Evolutionary conservation across 2,329 filamentous ascomycete genomes (phyloP).

Genomic region (Gnomoniopsis smithogilvyi): DNA sequence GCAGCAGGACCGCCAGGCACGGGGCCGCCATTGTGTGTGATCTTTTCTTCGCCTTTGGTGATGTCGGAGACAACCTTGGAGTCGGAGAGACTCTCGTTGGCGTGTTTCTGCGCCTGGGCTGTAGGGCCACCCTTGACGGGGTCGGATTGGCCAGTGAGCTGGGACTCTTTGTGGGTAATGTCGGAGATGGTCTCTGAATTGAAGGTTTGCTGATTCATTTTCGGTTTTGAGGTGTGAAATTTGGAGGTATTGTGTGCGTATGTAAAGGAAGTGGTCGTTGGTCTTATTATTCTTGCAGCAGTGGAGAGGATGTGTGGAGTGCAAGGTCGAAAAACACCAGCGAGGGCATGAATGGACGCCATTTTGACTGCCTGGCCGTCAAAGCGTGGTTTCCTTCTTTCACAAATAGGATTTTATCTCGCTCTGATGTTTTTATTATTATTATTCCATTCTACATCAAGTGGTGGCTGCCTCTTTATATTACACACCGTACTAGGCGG

Average conservation of each 20-base stretch:
- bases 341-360: not conserved
- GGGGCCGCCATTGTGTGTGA: slow-evolving; percentile 29
- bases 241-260: not conserved
- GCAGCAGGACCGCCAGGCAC: slow-evolving; percentile 33
- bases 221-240: slow-evolving; percentile 12
- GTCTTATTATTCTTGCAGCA: not conserved
- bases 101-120: slow-evolving; percentile 36
- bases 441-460: too few species aligned
- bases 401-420: too few species aligned
- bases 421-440: too few species aligned
- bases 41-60: slow-evolving; percentile 33
- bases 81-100: slow-evolving; percentile 25
- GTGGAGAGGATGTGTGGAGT: not conserved
- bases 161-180: slow-evolving; percentile 37
- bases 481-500: too few species aligned
- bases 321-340: not conserved
- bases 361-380: too few species aligned
- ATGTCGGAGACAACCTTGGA: slow-evolving; percentile 34
- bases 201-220: slow-evolving; percentile 19
- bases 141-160: slow-evolving; percentile 31
- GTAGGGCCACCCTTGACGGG: slow-evolving; percentile 35
- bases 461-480: too few species aligned
- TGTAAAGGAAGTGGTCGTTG: not conserved
- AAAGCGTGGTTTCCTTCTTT: too few species aligned
- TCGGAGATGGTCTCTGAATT: slow-evolving; percentile 32